Evolutionary conservation across 78 protist species (phyloP).

Genomic region (Ministeria vibrans): DNA sequence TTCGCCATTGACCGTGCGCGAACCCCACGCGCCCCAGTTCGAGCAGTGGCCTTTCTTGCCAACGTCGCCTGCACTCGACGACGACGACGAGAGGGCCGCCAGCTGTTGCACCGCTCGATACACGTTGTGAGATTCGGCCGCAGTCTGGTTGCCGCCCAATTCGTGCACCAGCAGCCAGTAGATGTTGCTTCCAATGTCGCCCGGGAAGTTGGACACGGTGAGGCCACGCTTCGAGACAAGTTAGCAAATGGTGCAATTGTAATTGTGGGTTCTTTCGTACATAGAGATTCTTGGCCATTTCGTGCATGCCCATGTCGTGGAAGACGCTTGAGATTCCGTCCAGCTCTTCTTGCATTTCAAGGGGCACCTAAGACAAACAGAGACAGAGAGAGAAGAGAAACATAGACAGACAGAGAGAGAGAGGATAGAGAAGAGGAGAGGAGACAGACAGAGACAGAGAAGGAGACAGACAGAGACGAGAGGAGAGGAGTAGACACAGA

Average conservation of each 20-base stretch:
- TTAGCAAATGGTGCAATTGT: no score
- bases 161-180: not conserved
- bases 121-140: not conserved
- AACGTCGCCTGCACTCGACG: no score
- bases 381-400: not conserved
- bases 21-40: constrained; percentile 45
- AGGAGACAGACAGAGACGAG: not conserved
- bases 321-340: no score
- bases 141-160: not conserved
- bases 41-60: constrained; percentile 49
- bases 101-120: not conserved
- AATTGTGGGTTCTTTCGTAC: no score
- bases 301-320: no score
- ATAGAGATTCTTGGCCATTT: no score
- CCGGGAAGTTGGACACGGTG: not conserved
- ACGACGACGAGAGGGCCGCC: not conserved
- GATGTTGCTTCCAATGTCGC: no score
- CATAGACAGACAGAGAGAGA: not conserved
- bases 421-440: not conserved
- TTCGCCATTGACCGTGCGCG: constrained; percentile 27
- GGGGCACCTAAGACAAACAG: no score
- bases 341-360: no score
- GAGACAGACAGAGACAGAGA: not conserved
- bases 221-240: not conserved
- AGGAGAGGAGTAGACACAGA: no score